These are phyloP conservation scores for Coleophoma crateriformis DNA, from an alignment of 2,329 filamentous ascomycete species.

Conservation along the genomic window DNA sequence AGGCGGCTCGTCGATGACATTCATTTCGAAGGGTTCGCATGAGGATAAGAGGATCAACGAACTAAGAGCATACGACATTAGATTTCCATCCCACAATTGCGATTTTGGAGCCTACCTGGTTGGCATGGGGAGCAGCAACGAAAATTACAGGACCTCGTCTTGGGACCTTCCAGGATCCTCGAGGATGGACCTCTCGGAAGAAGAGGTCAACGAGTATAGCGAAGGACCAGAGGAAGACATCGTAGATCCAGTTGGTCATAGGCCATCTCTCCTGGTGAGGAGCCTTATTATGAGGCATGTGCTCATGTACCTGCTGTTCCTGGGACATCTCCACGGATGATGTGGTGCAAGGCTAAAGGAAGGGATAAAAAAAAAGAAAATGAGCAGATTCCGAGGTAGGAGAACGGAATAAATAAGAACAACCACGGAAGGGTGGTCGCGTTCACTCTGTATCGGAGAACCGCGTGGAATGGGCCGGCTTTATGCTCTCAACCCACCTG, in stretches of 20 bases:
- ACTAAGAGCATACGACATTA: slow-evolving; percentile 42
- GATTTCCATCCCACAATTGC: no score
- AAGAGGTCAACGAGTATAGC: slow-evolving; percentile 89
- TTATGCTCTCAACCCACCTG: not conserved
- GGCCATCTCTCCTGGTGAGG: slow-evolving; percentile 53
- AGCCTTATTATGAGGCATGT: slow-evolving; percentile 10
- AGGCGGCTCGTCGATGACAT: slow-evolving; percentile 81
- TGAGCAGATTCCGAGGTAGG: not conserved
- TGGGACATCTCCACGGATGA: slow-evolving; percentile 10
- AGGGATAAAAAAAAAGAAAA: not conserved
- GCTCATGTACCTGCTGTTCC: slow-evolving; percentile 14
- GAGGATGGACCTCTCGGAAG: slow-evolving; percentile 94
- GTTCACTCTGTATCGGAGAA: not conserved
- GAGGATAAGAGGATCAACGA: slow-evolving; percentile 90
- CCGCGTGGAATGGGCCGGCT: not conserved
- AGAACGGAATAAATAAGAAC: not conserved
- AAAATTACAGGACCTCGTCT: slow-evolving; percentile 85
- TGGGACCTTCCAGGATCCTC: slow-evolving; percentile 92
- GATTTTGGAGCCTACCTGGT: slow-evolving; percentile 57
- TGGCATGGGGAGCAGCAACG: slow-evolving; percentile 94
- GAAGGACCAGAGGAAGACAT: slow-evolving; percentile 71
- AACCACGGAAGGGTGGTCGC: no score
- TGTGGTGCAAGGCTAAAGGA: not conserved
- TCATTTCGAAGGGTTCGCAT: slow-evolving; percentile 85
- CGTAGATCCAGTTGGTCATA: slow-evolving; percentile 71